phyloP scores from a whole-genome alignment of 2,329 filamentous ascomycete species.

The Verticillium zaregamsianum region DNA sequence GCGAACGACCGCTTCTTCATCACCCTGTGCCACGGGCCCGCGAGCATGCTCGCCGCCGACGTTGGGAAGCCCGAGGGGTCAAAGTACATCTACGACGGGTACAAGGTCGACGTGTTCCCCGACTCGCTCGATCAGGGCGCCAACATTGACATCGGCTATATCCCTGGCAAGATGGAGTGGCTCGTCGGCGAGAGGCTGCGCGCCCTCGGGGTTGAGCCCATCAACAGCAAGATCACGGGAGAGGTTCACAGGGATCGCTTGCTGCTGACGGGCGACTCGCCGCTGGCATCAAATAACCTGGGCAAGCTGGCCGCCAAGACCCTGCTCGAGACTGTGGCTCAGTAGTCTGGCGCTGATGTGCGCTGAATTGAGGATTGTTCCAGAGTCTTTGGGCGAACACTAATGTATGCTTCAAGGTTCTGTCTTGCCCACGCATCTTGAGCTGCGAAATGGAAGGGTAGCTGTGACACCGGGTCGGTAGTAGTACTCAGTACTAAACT shows the following conservation, averaged over 20 bases:
- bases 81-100: slow-evolving; percentile 15
- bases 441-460: too few relatives aligned
- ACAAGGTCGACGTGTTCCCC: slow-evolving; percentile 15
- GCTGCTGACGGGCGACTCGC: slow-evolving; percentile 14
- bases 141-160: slow-evolving; percentile 16
- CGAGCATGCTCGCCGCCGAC: slow-evolving; percentile 11
- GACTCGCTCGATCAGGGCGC: slow-evolving; percentile 12
- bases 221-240: slow-evolving; percentile 12
- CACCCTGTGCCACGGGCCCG: slow-evolving; percentile 14
- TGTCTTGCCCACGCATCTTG: too few relatives aligned
- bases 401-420: too few relatives aligned
- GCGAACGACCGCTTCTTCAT: slow-evolving; percentile 10
- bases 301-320: slow-evolving; percentile 13
- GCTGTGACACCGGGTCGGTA: too few relatives aligned
- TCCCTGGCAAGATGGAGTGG: slow-evolving; percentile 16
- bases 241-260: slow-evolving; percentile 10
- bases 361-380: too few relatives aligned
- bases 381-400: too few relatives aligned
- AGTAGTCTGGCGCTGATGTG: too few relatives aligned
- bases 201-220: slow-evolving; percentile 9
- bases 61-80: slow-evolving; percentile 12
- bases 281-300: slow-evolving; percentile 14
- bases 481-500: too few relatives aligned
- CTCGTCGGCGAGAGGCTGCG: slow-evolving; percentile 12
- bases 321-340: slow-evolving; percentile 11